These are phyloP conservation scores for Camelina hispida DNA, from an alignment of 345 rosid species.

Conservation along the genomic window DNA sequence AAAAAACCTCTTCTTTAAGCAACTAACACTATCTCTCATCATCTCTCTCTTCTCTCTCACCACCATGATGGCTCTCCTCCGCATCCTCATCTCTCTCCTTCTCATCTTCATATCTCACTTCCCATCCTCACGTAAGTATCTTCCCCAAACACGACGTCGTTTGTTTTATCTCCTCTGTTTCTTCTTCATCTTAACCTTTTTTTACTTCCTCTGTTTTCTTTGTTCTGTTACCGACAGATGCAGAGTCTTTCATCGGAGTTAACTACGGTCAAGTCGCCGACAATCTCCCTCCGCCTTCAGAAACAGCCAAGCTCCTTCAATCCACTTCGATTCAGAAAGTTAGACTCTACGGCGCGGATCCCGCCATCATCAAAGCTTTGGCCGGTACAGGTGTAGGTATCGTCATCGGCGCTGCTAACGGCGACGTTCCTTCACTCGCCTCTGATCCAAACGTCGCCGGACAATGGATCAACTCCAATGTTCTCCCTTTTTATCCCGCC, in stretches of 20 bases:
- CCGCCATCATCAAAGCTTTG: constrained; percentile 72
- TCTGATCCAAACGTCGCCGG: constrained; percentile 75
- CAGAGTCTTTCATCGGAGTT: constrained; percentile 79
- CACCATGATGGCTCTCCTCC: constrained; percentile 42
- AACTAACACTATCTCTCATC: not conserved
- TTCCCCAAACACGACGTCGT: constrained; percentile 13
- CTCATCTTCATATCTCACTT: constrained; percentile 44
- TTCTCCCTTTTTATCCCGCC: constrained; percentile 80
- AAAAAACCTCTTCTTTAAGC: constrained; percentile 12
- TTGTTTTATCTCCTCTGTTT: not conserved
- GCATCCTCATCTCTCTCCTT: constrained; percentile 39
- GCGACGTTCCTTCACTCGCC: constrained; percentile 79
- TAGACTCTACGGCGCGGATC: constrained; percentile 85
- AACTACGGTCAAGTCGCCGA: constrained; percentile 92
- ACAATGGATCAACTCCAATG: constrained; percentile 79
- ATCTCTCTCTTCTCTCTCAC: constrained; percentile 15
- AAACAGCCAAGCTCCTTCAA: constrained; percentile 82
- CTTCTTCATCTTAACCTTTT: constrained; percentile 4
- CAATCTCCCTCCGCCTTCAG: constrained; percentile 85
- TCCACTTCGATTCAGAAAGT: constrained; percentile 74
- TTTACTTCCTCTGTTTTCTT: constrained; percentile 16
- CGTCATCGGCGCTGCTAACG: constrained; percentile 77
- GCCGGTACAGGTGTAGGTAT: constrained; percentile 83
- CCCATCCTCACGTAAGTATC: constrained; percentile 55
- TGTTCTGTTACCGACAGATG: constrained; percentile 44